phyloP scores from a whole-genome alignment of 176 grass and related monocot species.

The Ensete glaucum region DNA sequence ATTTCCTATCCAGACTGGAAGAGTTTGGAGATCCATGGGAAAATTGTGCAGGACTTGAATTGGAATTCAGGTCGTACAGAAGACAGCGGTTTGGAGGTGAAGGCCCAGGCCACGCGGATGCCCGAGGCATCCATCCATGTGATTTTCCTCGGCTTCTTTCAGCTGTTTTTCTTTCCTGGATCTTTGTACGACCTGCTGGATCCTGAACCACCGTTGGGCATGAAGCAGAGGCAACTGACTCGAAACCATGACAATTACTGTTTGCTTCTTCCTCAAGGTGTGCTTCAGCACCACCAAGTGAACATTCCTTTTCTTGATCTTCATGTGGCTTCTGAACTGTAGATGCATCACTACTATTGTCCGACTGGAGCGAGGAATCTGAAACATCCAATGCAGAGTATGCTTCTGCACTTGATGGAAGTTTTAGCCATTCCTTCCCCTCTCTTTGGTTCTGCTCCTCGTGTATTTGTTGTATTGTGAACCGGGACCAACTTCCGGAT shows the following conservation, averaged over 20 bases:
- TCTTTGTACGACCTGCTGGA: conserved; percentile 4
- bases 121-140: conserved; percentile 2
- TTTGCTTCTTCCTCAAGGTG: conserved; percentile 15
- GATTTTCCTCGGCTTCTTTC: conserved; percentile 15
- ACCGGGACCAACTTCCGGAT: conserved; percentile 21
- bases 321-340: conserved; percentile 14
- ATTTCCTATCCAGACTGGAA: neutral
- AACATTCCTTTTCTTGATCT: conserved; percentile 13
- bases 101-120: conserved; percentile 3
- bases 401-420: conserved; percentile 15
- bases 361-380: conserved; percentile 15
- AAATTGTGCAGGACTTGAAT: conserved; percentile 10
- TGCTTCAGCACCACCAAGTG: conserved; percentile 3
- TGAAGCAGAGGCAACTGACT: conserved; percentile 5
- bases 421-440: conserved; percentile 13
- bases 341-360: neutral
- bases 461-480: conserved; percentile 20
- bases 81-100: conserved; percentile 3
- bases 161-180: neutral
- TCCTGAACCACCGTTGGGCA: conserved; percentile 3
- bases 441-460: conserved; percentile 19
- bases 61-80: conserved; percentile 3
- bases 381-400: conserved; percentile 20
- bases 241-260: neutral
- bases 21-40: conserved; percentile 11